Percentiles rank a stretch among this genome's conserved stretches.
phyloP scores from a whole-genome alignment of 2,329 filamentous ascomycete genomes.

The Mycosphaerella sp. region DNA sequence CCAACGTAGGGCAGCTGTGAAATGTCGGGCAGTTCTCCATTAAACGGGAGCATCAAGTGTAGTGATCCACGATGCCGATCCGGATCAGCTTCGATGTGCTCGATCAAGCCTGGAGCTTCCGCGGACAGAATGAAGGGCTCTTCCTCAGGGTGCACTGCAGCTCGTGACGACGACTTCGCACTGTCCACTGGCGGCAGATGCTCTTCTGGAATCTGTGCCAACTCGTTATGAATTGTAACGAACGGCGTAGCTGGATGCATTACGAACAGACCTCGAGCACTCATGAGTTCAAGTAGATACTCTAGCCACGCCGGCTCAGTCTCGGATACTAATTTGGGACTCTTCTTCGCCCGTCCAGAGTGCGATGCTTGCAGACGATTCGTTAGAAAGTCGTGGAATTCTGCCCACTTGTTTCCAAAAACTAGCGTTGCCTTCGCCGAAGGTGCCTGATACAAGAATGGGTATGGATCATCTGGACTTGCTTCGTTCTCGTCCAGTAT shows the following conservation, averaged over 20 bases:
- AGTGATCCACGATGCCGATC: constrained; percentile 37
- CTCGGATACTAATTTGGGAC: constrained; percentile 57
- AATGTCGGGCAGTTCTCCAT: constrained; percentile 45
- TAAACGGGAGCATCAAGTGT: constrained; percentile 44
- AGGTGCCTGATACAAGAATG: constrained; percentile 81
- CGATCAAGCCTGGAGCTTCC: constrained; percentile 16
- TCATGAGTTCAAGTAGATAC: constrained; percentile 68
- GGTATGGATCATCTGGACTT: constrained; percentile 38
- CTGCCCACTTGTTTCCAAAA: constrained; percentile 78
- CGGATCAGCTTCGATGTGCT: constrained; percentile 44
- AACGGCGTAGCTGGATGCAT: constrained; percentile 66
- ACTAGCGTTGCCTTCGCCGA: constrained; percentile 76
- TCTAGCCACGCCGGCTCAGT: constrained; percentile 71
- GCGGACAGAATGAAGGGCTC: constrained; percentile 37
- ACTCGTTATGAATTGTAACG: constrained; percentile 70
- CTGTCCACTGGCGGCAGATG: constrained; percentile 29
- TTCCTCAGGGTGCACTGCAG: constrained; percentile 9
- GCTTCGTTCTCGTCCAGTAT: constrained; percentile 26
- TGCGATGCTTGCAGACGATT: constrained; percentile 42
- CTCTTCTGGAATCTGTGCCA: constrained; percentile 67
- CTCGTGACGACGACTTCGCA: constrained; percentile 4
- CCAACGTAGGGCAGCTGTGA: constrained; percentile 53
- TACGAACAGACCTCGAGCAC: constrained; percentile 68
- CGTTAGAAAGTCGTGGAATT: constrained; percentile 74
- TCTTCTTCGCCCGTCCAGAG: constrained; percentile 21